phyloP scores from a whole-genome alignment of 2,329 filamentous ascomycete species.

The Ascochyta koolunga region DNA sequence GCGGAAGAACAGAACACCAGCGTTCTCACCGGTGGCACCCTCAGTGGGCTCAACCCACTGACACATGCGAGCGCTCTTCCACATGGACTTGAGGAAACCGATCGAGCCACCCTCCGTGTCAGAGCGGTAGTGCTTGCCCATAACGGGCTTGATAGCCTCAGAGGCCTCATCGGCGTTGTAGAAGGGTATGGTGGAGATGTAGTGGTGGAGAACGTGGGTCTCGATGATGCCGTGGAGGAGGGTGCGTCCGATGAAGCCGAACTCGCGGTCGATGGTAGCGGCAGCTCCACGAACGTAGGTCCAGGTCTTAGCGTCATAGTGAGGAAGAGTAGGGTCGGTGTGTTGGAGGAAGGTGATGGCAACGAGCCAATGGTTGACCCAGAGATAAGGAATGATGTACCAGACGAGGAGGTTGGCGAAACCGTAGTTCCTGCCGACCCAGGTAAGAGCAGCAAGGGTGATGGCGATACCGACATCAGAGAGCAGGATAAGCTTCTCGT shows the following conservation, averaged over 20 bases:
- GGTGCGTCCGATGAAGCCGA: conserved; percentile 90
- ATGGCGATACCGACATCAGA: conserved; percentile 80
- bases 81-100: conserved; percentile 86
- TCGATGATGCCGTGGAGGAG: conserved; percentile 96
- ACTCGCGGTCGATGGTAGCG: conserved; percentile 95
- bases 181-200: conserved; percentile 93
- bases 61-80: conserved; percentile 81
- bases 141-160: conserved; percentile 91
- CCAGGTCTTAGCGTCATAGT: conserved; percentile 88
- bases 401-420: conserved; percentile 88
- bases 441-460: conserved; percentile 65
- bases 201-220: conserved; percentile 98
- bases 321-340: conserved; percentile 91
- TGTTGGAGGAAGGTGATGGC: conserved; percentile 98
- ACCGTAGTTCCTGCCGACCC: conserved; percentile 78
- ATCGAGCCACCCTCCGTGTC: conserved; percentile 74
- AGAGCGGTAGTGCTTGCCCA: conserved; percentile 93
- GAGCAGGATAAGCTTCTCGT: conserved; percentile 83
- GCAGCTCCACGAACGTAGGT: conserved; percentile 92
- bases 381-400: conserved; percentile 94
- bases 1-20: conserved; percentile 90
- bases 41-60: conserved; percentile 96
- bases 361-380: conserved; percentile 99
- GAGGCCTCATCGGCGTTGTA: conserved; percentile 95
- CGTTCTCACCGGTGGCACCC: conserved; percentile 77